phyloP scores from a whole-genome alignment of 129 eudicot species.

The Oenanthe sinensis region DNA sequence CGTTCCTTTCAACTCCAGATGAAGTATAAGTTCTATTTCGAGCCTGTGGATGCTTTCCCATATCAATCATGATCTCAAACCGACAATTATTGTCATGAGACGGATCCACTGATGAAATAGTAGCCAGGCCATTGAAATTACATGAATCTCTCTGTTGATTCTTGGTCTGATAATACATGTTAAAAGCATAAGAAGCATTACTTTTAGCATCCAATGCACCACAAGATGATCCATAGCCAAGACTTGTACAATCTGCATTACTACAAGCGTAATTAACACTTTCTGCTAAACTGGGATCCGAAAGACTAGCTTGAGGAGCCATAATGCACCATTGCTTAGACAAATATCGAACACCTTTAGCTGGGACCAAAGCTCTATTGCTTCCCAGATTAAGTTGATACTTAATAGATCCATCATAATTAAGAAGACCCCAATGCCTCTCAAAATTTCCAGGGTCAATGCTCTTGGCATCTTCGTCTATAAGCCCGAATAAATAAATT shows the following conservation, averaged over 20 bases:
- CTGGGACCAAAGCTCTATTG: slow-evolving; percentile 41
- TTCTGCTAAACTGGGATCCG: slow-evolving; percentile 48
- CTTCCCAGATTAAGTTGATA: slow-evolving; percentile 43
- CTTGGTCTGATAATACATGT: slow-evolving; percentile 69
- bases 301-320: slow-evolving; percentile 46
- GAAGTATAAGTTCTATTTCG: slow-evolving; percentile 1
- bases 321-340: slow-evolving; percentile 70
- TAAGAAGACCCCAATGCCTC: slow-evolving; percentile 89
- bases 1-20: slow-evolving; percentile 1
- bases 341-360: slow-evolving; percentile 80
- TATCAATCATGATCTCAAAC: slow-evolving; percentile 61
- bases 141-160: slow-evolving; percentile 70
- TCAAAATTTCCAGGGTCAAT: slow-evolving; percentile 85
- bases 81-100: slow-evolving; percentile 38
- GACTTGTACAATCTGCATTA: slow-evolving; percentile 83
- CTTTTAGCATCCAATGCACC: slow-evolving; percentile 50
- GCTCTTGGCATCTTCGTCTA: slow-evolving; percentile 86
- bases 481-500: slow-evolving; percentile 53
- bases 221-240: slow-evolving; percentile 81
- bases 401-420: slow-evolving; percentile 65
- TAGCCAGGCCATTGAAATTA: slow-evolving; percentile 48
- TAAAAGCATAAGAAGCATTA: slow-evolving; percentile 85
- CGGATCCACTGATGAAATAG: slow-evolving; percentile 47
- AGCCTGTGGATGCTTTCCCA: slow-evolving; percentile 35
- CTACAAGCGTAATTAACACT: slow-evolving; percentile 60